phyloP scores from a whole-genome alignment of 768 basidiomycete species.

The Pleurotus eryngii region DNA sequence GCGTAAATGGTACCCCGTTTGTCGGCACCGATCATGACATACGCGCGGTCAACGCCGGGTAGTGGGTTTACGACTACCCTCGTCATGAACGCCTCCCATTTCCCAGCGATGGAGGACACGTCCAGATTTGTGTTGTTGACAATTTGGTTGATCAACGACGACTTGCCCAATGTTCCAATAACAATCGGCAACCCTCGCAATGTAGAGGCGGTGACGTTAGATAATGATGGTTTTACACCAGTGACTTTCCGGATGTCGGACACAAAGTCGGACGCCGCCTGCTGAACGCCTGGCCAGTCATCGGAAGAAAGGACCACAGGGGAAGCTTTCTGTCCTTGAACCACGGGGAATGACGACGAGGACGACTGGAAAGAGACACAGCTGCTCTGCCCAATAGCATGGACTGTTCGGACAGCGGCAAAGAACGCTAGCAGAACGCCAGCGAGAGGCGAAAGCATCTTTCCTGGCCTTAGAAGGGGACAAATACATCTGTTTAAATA shows the following conservation, averaged over 20 bases:
- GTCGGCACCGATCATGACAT: conserved; percentile 68
- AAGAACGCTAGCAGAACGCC: not conserved
- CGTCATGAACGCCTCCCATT: conserved; percentile 65
- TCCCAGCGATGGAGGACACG: conserved; percentile 53
- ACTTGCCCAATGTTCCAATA: conserved; percentile 61
- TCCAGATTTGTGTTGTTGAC: conserved; percentile 52
- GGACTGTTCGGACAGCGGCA: conserved; percentile 11
- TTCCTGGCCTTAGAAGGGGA: not conserved
- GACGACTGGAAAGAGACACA: conserved; percentile 45
- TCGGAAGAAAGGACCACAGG: conserved; percentile 49
- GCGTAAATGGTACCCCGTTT: conserved; percentile 67
- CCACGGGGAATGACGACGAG: conserved; percentile 38
- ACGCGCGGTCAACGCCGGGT: conserved; percentile 54
- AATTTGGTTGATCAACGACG: conserved; percentile 47
- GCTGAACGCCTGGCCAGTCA: conserved; percentile 63
- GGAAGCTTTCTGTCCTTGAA: conserved; percentile 40
- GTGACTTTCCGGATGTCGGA: conserved; percentile 62
- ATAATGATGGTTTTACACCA: conserved; percentile 43
- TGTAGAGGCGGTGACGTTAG: conserved; percentile 44
- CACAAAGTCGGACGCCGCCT: conserved; percentile 58
- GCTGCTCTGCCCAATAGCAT: conserved; percentile 45
- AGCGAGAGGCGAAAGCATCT: not conserved
- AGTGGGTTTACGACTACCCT: conserved; percentile 52
- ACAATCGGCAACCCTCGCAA: conserved; percentile 46
- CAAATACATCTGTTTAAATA: not conserved